Conservation (phyloP, 176 grass and related monocot genomes). For the Rhynchospora tenuis region DNA sequence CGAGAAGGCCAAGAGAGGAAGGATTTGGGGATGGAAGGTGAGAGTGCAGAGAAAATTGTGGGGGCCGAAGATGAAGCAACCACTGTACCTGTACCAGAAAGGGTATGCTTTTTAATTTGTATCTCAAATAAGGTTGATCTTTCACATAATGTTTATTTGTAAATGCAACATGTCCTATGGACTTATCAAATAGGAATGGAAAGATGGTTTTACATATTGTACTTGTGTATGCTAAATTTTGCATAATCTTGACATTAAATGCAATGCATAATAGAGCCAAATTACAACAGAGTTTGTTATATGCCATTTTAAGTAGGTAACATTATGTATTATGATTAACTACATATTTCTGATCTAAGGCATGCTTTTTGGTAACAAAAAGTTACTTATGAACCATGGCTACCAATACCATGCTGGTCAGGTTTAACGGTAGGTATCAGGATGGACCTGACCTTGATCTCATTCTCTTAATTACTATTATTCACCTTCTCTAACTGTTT, state of each 20-base stretch:
- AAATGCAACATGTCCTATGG: background rate
- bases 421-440: background rate
- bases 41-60: conserved; percentile 61
- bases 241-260: background rate
- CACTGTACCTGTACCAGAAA: conserved; percentile 59
- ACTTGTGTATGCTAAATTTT: background rate
- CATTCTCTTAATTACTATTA: background rate
- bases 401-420: background rate
- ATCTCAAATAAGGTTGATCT: background rate
- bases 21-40: conserved; percentile 64
- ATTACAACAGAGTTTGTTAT: background rate
- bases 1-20: conserved; percentile 27
- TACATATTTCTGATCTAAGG: background rate
- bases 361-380: background rate
- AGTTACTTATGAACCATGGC: background rate
- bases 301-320: background rate
- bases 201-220: background rate
- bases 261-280: background rate
- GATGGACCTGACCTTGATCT: background rate
- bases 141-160: conserved; percentile 16
- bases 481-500: background rate
- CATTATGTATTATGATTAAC: background rate
- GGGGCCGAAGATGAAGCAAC: conserved; percentile 57
- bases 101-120: conserved; percentile 39
- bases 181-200: background rate